phyloP scores from a whole-genome alignment of 2,329 filamentous ascomycete genomes.

The Epichloe sibirici region DNA sequence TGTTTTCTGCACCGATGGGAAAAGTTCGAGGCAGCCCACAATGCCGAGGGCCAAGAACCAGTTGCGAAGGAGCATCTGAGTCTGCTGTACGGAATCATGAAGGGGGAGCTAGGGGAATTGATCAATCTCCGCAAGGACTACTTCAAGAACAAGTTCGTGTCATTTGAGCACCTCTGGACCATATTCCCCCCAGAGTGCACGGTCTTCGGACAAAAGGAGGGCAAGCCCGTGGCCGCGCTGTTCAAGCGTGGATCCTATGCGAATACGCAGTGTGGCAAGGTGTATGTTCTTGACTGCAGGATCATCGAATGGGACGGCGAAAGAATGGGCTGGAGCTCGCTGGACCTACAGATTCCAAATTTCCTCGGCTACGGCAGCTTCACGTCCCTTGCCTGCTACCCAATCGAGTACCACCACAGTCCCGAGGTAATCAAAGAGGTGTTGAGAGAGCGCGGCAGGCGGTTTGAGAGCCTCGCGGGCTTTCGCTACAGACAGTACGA shows the following conservation, averaged over 20 bases:
- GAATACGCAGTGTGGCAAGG: conserved; percentile 24
- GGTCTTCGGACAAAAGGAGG: conserved; percentile 27
- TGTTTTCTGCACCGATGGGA: conserved; percentile 56
- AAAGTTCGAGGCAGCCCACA: conserved; percentile 27
- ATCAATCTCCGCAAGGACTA: conserved; percentile 40
- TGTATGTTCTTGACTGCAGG: conserved; percentile 26
- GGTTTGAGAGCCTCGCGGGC: conserved; percentile 33
- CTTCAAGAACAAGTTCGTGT: conserved; percentile 39
- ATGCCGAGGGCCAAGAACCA: conserved; percentile 28
- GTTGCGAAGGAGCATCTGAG: conserved; percentile 32
- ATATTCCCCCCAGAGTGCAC: conserved; percentile 36
- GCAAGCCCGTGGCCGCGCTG: conserved; percentile 26
- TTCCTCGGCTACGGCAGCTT: conserved; percentile 34
- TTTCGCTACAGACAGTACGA: conserved; percentile 36
- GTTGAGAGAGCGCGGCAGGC: conserved; percentile 28
- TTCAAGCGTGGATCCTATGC: conserved; percentile 26
- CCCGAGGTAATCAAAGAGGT: conserved; percentile 20
- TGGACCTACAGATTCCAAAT: conserved; percentile 23
- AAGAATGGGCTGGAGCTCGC: conserved; percentile 28
- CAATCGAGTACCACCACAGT: conserved; percentile 30
- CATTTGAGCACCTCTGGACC: conserved; percentile 40
- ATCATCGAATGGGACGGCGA: conserved; percentile 37
- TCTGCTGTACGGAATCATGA: conserved; percentile 34
- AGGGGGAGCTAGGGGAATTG: conserved; percentile 36
- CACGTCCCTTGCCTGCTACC: conserved; percentile 29